A percentile compares a stretch with the other conserved stretches of the same genome.
Conservation (phyloP, 371 early-diverging fungal species). For the Funneliformis caledonium region DNA sequence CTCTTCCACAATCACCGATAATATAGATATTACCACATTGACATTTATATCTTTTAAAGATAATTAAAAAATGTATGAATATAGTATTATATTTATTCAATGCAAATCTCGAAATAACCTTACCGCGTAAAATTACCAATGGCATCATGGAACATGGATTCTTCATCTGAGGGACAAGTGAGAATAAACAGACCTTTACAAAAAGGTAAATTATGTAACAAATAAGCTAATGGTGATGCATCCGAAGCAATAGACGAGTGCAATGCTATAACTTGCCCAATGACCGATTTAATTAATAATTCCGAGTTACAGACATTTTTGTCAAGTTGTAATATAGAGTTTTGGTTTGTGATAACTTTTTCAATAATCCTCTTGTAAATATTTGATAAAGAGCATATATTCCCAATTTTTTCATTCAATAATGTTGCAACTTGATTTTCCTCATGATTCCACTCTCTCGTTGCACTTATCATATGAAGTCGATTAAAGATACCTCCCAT, state of each 20-base stretch:
- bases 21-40: constrained; percentile 33
- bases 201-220: constrained; percentile 6
- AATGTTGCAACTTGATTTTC: neutral
- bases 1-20: constrained; percentile 36
- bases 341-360: neutral
- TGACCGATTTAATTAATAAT: constrained; percentile 30
- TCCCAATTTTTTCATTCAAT: neutral
- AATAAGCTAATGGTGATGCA: constrained; percentile 19
- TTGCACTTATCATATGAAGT: neutral
- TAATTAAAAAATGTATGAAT: neutral
- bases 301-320: neutral
- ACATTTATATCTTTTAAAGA: constrained; percentile 38
- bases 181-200: constrained; percentile 18
- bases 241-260: neutral
- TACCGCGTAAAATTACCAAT: neutral
- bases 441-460: neutral
- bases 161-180: constrained; percentile 15
- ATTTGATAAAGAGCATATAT: neutral
- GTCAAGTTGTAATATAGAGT: constrained; percentile 13
- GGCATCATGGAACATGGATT: constrained; percentile 1
- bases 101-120: neutral
- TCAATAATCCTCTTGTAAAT: neutral
- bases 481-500: neutral
- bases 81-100: neutral
- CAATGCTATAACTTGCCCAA: constrained; percentile 19